phyloP scores from a whole-genome alignment of 768 basidiomycete genomes.

The Pholiota conissans region DNA sequence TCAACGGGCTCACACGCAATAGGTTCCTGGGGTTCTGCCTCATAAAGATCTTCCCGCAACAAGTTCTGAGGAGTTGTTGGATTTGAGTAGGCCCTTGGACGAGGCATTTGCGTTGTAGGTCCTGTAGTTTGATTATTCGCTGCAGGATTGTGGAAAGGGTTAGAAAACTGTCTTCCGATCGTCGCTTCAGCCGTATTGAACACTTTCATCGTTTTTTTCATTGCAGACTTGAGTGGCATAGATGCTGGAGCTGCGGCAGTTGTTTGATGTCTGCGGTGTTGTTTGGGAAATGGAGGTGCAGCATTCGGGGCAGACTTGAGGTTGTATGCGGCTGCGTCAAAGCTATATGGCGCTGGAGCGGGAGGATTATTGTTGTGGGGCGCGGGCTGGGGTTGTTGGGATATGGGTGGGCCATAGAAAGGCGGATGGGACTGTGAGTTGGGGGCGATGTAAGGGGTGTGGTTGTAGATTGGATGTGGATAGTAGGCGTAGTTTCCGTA shows the following conservation, averaged over 20 bases:
- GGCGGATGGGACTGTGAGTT: conserved; percentile 29
- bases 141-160: conserved; percentile 28
- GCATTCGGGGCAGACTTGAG: conserved; percentile 13
- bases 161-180: conserved; percentile 41
- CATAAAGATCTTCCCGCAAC: conserved; percentile 14
- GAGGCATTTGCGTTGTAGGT: conserved; percentile 14
- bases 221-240: conserved; percentile 52
- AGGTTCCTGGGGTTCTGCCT: conserved; percentile 10
- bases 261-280: conserved; percentile 18
- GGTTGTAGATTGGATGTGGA: conserved; percentile 43
- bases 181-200: conserved; percentile 25
- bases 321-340: conserved; percentile 31
- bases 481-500: conserved; percentile 46
- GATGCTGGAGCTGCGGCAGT: conserved; percentile 10
- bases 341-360: conserved; percentile 24
- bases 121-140: not conserved
- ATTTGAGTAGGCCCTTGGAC: conserved; percentile 30
- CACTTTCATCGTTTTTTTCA: conserved; percentile 46
- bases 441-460: conserved; percentile 35
- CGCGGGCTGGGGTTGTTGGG: conserved; percentile 24
- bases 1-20: conserved; percentile 1
- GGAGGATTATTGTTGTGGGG: conserved; percentile 21
- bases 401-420: conserved; percentile 29
- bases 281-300: conserved; percentile 35
- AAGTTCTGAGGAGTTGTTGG: conserved; percentile 20